Evolutionary conservation across 495 filamentous ascomycete species (phyloP).

Genomic region (Chaetomium tenue): DNA sequence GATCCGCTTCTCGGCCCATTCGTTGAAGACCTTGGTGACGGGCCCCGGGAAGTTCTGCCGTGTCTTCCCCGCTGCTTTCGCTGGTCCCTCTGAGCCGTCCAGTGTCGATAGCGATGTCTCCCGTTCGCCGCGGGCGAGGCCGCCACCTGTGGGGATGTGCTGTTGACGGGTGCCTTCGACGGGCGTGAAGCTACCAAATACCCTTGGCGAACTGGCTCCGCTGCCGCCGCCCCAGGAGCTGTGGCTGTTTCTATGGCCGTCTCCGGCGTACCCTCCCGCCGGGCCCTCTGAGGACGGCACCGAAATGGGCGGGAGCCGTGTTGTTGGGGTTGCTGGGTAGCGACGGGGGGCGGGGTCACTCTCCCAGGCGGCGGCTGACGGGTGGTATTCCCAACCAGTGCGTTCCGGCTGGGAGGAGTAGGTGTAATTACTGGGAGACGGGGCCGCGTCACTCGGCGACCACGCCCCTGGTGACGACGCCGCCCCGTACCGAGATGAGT

Average conservation of each 20-base stretch:
- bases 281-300: too few relatives aligned
- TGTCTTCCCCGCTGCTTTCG: background rate
- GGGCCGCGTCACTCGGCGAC: background rate
- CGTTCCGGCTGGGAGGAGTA: background rate
- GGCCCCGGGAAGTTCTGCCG: background rate
- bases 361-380: background rate
- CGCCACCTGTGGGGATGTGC: too few relatives aligned
- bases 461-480: background rate
- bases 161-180: too few relatives aligned
- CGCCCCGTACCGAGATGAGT: background rate
- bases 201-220: too few relatives aligned
- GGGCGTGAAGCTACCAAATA: too few relatives aligned
- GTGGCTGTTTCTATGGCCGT: too few relatives aligned
- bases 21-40: background rate
- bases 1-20: background rate
- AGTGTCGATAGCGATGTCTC: background rate
- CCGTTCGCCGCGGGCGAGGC: too few relatives aligned
- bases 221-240: too few relatives aligned
- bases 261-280: too few relatives aligned
- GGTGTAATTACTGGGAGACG: background rate
- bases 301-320: too few relatives aligned
- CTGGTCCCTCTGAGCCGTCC: background rate
- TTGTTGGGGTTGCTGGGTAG: too few relatives aligned
- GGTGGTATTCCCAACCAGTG: background rate
- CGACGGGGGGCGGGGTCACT: too few relatives aligned